Evolutionary conservation across 164 flowering plant genomes (phyloP).

Genomic region (Chloranthus sessilifolius): DNA sequence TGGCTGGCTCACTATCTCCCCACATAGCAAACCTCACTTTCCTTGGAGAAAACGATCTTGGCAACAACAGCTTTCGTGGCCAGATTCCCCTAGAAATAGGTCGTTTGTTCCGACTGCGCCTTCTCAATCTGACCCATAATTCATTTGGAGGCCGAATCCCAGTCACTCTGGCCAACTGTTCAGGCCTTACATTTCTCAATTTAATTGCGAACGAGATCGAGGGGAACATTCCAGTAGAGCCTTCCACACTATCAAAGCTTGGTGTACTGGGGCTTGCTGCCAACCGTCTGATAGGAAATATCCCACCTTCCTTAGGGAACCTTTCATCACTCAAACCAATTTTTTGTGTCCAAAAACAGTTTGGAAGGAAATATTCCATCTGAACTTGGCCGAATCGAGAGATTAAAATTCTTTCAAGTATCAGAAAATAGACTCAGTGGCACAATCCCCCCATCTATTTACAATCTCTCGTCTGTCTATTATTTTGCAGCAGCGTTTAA

Average conservation of each 20-base stretch:
- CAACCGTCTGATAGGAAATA: not conserved
- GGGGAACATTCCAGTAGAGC: conserved; percentile 3
- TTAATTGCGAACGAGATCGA: not conserved
- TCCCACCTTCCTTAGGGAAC: conserved; percentile 6
- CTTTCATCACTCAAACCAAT: not conserved
- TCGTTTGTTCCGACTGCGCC: not conserved
- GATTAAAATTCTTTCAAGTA: not conserved
- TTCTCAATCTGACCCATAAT: not conserved
- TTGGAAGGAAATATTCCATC: not conserved
- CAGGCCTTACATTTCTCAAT: not conserved
- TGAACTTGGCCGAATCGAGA: not conserved
- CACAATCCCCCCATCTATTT: conserved; percentile 4
- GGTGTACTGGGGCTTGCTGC: accelerated
- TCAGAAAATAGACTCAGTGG: not conserved
- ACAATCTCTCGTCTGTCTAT: not conserved
- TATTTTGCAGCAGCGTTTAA: not conserved
- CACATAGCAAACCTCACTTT: conserved; percentile 12
- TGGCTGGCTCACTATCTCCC: conserved; percentile 2
- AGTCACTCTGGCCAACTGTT: conserved; percentile 2
- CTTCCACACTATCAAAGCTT: not conserved
- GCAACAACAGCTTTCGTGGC: conserved; percentile 3
- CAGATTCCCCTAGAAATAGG: conserved; percentile 10
- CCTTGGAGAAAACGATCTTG: not conserved
- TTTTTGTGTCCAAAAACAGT: not conserved
- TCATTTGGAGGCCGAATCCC: conserved; percentile 4